These are phyloP conservation scores for Geotrichum cucujoidarum DNA, from an alignment of 1,139 yeast genomes.

Conservation along the genomic window DNA sequence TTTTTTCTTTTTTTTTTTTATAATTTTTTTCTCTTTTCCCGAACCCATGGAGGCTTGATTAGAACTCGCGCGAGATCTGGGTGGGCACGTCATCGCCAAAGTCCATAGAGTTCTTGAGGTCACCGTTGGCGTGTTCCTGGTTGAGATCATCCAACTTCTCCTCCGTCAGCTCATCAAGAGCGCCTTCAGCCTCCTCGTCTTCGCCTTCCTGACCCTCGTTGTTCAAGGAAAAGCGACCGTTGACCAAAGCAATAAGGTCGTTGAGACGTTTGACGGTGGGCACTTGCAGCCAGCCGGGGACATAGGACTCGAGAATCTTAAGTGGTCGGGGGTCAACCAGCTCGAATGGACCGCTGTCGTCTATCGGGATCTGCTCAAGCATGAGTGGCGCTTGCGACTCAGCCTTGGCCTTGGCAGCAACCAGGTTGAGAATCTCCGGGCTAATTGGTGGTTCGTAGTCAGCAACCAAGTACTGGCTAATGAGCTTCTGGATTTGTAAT, in stretches of 20 bases:
- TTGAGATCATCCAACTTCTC: constrained; percentile 3
- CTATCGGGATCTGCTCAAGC: constrained; percentile 57
- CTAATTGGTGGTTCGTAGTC: constrained; percentile 95
- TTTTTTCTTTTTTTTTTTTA: neutral
- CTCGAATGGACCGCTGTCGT: constrained; percentile 77
- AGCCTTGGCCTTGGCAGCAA: constrained; percentile 74
- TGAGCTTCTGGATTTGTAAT: constrained; percentile 85
- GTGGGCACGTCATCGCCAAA: constrained; percentile 17
- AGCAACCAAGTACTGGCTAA: constrained; percentile 84
- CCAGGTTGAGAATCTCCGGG: constrained; percentile 72
- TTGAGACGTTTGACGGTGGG: constrained; percentile 86
- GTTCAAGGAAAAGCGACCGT: constrained; percentile 14
- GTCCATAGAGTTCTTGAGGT: constrained; percentile 4
- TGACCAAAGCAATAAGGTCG: constrained; percentile 66
- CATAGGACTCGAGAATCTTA: constrained; percentile 88
- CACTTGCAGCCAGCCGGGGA: constrained; percentile 89
- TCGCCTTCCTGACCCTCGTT: neutral
- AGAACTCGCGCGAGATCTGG: neutral
- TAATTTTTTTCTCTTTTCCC: neutral
- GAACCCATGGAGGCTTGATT: too few species aligned
- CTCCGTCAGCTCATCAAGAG: constrained; percentile 2
- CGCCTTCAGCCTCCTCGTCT: neutral
- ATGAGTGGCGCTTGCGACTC: constrained; percentile 35
- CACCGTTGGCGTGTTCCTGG: constrained; percentile 1
- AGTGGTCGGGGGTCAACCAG: constrained; percentile 79